phyloP scores from a whole-genome alignment of 2,329 filamentous ascomycete species.

The Akanthomyces lecanii region DNA sequence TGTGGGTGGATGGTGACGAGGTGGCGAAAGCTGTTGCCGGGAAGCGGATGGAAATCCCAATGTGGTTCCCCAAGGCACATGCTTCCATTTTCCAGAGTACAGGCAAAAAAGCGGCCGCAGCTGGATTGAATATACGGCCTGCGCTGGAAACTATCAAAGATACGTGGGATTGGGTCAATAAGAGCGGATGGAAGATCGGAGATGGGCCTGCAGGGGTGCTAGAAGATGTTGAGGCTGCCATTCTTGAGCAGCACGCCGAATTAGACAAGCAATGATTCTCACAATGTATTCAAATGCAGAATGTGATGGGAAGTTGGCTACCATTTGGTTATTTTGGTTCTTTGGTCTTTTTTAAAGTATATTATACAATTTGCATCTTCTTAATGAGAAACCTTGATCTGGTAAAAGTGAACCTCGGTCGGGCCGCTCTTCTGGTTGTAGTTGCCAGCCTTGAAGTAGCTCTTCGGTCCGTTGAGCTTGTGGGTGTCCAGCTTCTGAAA shows the following conservation, averaged over 20 bases:
- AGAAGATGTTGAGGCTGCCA: conserved; percentile 3
- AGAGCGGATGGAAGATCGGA: conserved; percentile 10
- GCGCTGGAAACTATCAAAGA: conserved; percentile 13
- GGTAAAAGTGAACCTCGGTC: conserved; percentile 25
- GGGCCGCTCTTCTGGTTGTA: conserved; percentile 32
- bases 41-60: conserved; percentile 13
- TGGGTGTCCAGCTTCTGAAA: conserved; percentile 26
- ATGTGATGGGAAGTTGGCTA: too few species aligned
- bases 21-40: conserved; percentile 5
- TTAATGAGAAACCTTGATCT: conserved; percentile 21
- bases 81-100: neutral
- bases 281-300: too few species aligned
- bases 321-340: too few species aligned
- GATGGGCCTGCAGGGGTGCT: conserved; percentile 4
- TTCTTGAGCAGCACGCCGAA: neutral
- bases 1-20: conserved; percentile 16
- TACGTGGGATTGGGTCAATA: conserved; percentile 17
- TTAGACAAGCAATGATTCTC: neutral
- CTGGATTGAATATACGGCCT: conserved; percentile 13
- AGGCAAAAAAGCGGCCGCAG: conserved; percentile 4
- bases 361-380: neutral
- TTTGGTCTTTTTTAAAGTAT: neutral
- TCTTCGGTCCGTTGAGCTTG: conserved; percentile 27
- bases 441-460: conserved; percentile 37
- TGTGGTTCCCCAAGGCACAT: conserved; percentile 12